Conservation (phyloP, 768 basidiomycete species). For the Amanita rubescens region DNA sequence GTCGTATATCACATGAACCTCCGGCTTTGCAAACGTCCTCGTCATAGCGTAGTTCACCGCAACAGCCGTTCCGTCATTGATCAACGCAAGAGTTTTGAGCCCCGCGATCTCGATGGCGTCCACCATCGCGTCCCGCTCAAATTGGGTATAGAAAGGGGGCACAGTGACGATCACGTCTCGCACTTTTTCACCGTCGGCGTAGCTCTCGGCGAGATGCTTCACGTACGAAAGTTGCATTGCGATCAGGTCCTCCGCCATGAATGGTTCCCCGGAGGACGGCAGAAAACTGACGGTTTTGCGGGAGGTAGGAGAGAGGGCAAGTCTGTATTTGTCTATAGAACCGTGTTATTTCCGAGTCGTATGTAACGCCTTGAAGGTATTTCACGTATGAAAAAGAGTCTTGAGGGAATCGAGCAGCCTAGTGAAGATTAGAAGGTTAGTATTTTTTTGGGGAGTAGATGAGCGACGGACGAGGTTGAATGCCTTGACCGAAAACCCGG, state of each 20-base stretch:
- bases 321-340: slow-evolving; percentile 53
- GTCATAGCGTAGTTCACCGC: slow-evolving; percentile 99
- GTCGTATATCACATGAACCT: slow-evolving; percentile 91
- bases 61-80: slow-evolving; percentile 93
- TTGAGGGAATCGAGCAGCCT: slow-evolving; percentile 90
- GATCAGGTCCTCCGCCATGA: slow-evolving; percentile 84
- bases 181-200: slow-evolving; percentile 64
- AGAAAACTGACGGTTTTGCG: slow-evolving; percentile 56
- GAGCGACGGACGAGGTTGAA: slow-evolving; percentile 65
- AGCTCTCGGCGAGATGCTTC: slow-evolving; percentile 74
- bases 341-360: slow-evolving; percentile 46
- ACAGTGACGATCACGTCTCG: slow-evolving; percentile 84
- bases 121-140: slow-evolving; percentile 84
- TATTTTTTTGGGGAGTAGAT: not conserved
- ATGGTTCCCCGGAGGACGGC: slow-evolving; percentile 58
- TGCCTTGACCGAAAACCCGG: slow-evolving; percentile 82
- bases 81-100: slow-evolving; percentile 70
- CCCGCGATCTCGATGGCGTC: slow-evolving; percentile 93
- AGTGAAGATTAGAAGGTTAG: not conserved
- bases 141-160: slow-evolving; percentile 84
- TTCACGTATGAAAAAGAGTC: slow-evolving; percentile 87
- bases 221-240: slow-evolving; percentile 93
- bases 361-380: slow-evolving; percentile 68
- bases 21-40: slow-evolving; percentile 71
- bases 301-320: slow-evolving; percentile 43